Conservation (phyloP, 768 basidiomycete species). For the Trametes elegans region DNA sequence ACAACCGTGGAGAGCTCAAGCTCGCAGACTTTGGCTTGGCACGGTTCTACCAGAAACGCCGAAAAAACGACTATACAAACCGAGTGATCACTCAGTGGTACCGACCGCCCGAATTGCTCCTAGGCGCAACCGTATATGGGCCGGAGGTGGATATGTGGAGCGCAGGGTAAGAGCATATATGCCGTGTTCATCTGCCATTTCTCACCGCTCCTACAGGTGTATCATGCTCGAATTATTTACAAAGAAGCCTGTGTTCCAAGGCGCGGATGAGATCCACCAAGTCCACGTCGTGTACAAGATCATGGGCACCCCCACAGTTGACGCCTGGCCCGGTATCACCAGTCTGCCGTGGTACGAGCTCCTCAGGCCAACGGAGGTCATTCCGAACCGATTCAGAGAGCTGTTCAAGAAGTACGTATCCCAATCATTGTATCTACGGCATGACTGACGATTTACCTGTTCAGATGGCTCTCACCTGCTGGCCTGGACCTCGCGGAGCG, state of each 20-base stretch:
- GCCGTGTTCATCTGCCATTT: background rate
- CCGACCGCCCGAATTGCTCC: slow-evolving; percentile 89
- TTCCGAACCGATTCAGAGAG: slow-evolving; percentile 77
- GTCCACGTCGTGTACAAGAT: slow-evolving; percentile 90
- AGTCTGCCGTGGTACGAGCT: slow-evolving; percentile 98
- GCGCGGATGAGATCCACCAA: slow-evolving; percentile 96
- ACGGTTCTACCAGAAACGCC: slow-evolving; percentile 90
- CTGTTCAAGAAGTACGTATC: slow-evolving; percentile 71
- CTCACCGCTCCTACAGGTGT: slow-evolving; percentile 53
- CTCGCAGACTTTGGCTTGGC: slow-evolving; percentile 97
- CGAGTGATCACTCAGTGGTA: slow-evolving; percentile 99
- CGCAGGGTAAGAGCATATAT: slow-evolving; percentile 69
- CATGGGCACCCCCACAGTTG: slow-evolving; percentile 82
- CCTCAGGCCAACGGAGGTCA: slow-evolving; percentile 80
- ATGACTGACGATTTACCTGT: background rate
- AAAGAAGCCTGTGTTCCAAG: slow-evolving; percentile 96
- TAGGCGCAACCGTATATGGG: slow-evolving; percentile 95
- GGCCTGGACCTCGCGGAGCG: slow-evolving; percentile 85
- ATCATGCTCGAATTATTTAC: slow-evolving; percentile 98
- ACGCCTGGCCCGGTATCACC: slow-evolving; percentile 79
- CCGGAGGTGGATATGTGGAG: slow-evolving; percentile 99
- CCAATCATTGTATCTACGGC: too few species aligned
- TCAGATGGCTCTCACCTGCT: slow-evolving; percentile 82
- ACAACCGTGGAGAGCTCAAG: slow-evolving; percentile 89
- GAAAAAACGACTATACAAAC: slow-evolving; percentile 96